A percentile compares a stretch with the other conserved stretches of the same genome.
phyloP scores from a whole-genome alignment of 345 rosid species.

The Reutealis trisperma region DNA sequence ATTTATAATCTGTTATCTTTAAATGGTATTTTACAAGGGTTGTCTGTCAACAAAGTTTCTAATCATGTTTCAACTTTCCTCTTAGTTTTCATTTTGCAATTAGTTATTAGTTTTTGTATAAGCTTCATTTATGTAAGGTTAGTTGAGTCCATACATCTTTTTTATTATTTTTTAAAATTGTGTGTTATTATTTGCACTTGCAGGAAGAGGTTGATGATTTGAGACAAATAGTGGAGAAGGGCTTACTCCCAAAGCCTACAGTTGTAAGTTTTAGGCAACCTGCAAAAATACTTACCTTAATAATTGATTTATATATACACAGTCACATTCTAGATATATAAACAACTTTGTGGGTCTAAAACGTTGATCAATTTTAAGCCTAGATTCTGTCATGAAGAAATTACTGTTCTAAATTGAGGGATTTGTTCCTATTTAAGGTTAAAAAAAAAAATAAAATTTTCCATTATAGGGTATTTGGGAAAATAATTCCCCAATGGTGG shows the following conservation, averaged over 20 bases:
- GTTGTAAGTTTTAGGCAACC: conserved; percentile 20
- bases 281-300: not conserved
- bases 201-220: conserved; percentile 33
- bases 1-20: too few relatives aligned
- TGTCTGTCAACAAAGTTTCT: too few relatives aligned
- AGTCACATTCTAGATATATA: not conserved
- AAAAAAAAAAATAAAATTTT: too few relatives aligned
- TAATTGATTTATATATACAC: not conserved
- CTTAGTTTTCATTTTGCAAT: too few relatives aligned
- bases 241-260: conserved; percentile 15
- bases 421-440: too few relatives aligned
- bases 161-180: not conserved
- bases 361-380: too few relatives aligned
- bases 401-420: not conserved
- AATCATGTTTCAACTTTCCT: too few relatives aligned
- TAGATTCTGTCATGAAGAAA: not conserved
- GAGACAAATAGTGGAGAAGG: conserved; percentile 23
- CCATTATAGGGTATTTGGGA: too few relatives aligned
- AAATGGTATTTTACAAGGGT: too few relatives aligned
- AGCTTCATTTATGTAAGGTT: not conserved
- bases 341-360: not conserved
- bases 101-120: not conserved
- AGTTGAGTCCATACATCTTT: not conserved
- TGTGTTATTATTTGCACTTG: conserved; percentile 4
- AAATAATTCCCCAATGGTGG: too few relatives aligned